Conservation (phyloP, 2,329 filamentous ascomycete genomes). For the Trichoderma asperellum region DNA sequence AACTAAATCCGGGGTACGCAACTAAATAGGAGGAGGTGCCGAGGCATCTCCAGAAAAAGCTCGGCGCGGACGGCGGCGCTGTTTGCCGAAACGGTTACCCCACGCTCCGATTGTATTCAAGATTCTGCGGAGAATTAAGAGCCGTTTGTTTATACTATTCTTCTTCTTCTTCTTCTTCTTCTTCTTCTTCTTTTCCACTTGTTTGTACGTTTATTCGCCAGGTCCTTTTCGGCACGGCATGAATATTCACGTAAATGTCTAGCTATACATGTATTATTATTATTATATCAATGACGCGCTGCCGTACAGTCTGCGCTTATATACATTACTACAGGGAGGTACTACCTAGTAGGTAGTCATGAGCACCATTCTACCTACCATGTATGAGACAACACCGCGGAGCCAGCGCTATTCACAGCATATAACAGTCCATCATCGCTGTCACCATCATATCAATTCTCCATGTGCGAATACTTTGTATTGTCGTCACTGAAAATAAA, state of each 20-base stretch:
- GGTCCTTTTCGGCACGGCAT: background rate
- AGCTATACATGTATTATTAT: background rate
- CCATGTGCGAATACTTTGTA: conserved; percentile 13
- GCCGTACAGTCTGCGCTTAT: background rate
- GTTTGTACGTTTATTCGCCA: too few relatives aligned
- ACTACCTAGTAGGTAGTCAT: too few relatives aligned
- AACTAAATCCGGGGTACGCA: conserved; percentile 12
- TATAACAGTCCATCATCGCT: background rate
- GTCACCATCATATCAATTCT: background rate
- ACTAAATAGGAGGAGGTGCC: conserved; percentile 32
- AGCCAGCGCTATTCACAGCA: background rate
- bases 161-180: too few relatives aligned
- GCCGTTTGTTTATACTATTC: background rate
- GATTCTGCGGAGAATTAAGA: background rate
- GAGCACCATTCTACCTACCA: too few relatives aligned
- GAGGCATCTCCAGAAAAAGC: conserved; percentile 35
- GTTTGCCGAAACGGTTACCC: conserved; percentile 11
- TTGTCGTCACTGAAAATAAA: conserved; percentile 5
- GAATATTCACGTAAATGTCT: background rate
- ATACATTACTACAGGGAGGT: background rate
- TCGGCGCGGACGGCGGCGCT: background rate
- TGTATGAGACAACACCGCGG: background rate
- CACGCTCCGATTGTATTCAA: background rate
- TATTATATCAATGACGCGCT: background rate
- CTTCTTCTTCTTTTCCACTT: background rate